Evolutionary conservation across 148 eudicot genomes (phyloP), one percentile per base, ranked within the genome.

Genomic region (Vaccinium corymbosum): DNA sequence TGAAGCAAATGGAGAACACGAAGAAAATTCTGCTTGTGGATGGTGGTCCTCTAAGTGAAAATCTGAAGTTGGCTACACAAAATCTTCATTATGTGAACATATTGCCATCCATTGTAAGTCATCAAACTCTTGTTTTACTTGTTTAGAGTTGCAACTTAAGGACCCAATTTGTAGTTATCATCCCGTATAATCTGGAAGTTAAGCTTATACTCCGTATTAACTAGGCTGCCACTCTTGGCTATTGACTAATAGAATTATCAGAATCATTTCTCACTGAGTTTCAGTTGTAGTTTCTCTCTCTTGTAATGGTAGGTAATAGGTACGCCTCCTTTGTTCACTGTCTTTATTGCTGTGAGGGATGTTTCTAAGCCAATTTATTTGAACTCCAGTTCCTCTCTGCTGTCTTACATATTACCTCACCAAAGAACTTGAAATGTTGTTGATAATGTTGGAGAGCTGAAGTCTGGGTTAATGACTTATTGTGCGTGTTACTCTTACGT

Each of bases 11-110:
- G 94, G 97, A 94, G 78, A 78, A 87, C 12, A 74, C 90, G 2
- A 96, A 94, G 93, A 96, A 96, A 86, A 78, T 96, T 87, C 88
- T 96, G 83, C 42, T 96, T 83, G 98, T 96, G 79, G 97, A 96
- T 85, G 98, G 95, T 61, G 97, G 94, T 82, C 89, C 92, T 3
- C 88, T 96, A 64, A 81, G 83, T 55, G 98, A 94, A 42, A 93
- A 93, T 82, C 87, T 95, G 76, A 94, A 95, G 92, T 77, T 91
- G 91, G 94, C 98, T 76, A 95, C 98, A 9, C 98, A 92, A 81
- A 95, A 95, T 85, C 82, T 95, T 78, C 94, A 93, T 82, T 92
- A 90, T 85, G 95, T 93, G 55, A 93, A 96, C 77, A 91, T 96
- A 38, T 86, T 96, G 85, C 98, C 98, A 83, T 89, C 95, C 42